Base-by-base conservation (phyloP, 2,329 filamentous ascomycete genomes). In the Fusarium secorum region DNA sequence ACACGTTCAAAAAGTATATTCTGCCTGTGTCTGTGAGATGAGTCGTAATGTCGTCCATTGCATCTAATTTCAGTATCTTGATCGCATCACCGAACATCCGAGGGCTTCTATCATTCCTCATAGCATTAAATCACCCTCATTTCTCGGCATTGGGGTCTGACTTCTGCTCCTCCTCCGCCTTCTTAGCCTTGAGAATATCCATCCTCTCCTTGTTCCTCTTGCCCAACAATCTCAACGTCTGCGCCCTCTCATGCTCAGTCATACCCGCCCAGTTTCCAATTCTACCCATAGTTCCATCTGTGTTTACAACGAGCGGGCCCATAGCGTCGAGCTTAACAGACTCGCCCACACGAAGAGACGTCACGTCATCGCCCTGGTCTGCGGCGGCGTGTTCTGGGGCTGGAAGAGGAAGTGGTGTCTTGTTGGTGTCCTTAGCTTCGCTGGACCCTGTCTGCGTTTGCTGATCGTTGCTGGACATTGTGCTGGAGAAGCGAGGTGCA, bases 231-330 rank as follows among this genome's bases (percentile, higher is more conserved):
- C 89, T 84, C 77, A 94, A 71, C 39, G 91, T 93, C 75, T 89
- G 92, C 77, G 87, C 81, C 78, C 84, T 85, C 83, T 94, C 92
- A 11, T 89, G 84, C 30, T 89, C 88, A 4, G 87, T 86, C 92
- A 94, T 93, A 70, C 89, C 83, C 13, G 82, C 84, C 92, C 92
- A 95, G 79, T 95, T 94, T 38, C 85, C 81, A 74, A 95, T 92
- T 36, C 91, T 86, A 61, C 89, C 89, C 72, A 94, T 79, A 13
- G 90, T 90, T 24, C 92, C 92, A 79, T 95, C 90, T 66, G 84
- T 83, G 78, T 93, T 92, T 59, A 94, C 89, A 3, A 95, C 91
- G 74, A 94, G 84, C 4, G 92, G 92, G 0, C 92, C 92, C 28
- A 94, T 82, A 66, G 88, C 85, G 76, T 93, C 90, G 13, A 94